Percentiles rank a stretch among this genome's conserved stretches.
These are phyloP conservation scores for Colletotrichum sp. DNA, from an alignment of 2,329 filamentous ascomycete species.

Conservation along the genomic window DNA sequence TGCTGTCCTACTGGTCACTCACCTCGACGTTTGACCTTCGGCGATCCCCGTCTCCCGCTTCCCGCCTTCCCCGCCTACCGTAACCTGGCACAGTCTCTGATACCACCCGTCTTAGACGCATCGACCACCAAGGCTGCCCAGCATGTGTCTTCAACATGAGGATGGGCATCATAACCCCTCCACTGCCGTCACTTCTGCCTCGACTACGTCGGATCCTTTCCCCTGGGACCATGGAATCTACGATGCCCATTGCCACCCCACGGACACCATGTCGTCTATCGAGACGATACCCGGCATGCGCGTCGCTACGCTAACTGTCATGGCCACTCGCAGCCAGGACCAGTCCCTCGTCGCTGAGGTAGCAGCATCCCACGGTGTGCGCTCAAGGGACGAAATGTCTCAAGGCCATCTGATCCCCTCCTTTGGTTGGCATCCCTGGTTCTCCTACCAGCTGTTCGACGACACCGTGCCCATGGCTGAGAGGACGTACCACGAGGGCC, in stretches of 20 bases:
- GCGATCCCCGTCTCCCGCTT: background rate
- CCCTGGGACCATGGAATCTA: constrained; percentile 76
- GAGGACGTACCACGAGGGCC: constrained; percentile 38
- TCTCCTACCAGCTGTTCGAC: constrained; percentile 77
- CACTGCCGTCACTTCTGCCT: background rate
- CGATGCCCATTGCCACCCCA: constrained; percentile 86
- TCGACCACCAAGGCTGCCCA: background rate
- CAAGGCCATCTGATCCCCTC: constrained; percentile 59
- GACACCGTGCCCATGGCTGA: constrained; percentile 44
- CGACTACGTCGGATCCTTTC: constrained; percentile 41
- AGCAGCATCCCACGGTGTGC: constrained; percentile 60
- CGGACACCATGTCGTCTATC: constrained; percentile 73
- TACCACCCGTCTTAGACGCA: background rate
- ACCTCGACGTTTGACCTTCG: background rate
- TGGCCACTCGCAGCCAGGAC: constrained; percentile 79
- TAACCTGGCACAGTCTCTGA: background rate
- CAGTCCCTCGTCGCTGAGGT: constrained; percentile 73
- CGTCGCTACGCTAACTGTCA: constrained; percentile 70
- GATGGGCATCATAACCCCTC: background rate
- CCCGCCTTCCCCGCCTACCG: background rate
- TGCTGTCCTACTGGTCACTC: background rate
- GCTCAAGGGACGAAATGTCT: constrained; percentile 24
- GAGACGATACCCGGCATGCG: constrained; percentile 67
- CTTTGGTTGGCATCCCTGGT: constrained; percentile 93
- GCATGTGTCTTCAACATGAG: constrained; percentile 16